Evolutionary conservation across 331 rosid species (phyloP).

Genomic region (Saraca asoca): DNA sequence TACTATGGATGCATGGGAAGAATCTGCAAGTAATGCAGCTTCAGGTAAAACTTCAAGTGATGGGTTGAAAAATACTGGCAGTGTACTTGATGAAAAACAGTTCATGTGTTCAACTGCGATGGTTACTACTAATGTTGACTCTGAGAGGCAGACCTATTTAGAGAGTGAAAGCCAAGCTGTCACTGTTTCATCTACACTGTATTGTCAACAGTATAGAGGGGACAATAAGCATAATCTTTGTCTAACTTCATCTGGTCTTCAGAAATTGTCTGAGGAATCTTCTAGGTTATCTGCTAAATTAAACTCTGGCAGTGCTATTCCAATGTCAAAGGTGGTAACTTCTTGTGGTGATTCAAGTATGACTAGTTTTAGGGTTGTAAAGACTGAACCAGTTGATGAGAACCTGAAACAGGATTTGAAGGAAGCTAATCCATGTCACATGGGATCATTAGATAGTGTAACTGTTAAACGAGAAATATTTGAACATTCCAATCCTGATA

Average conservation of each 20-base stretch:
- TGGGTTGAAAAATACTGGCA: constrained; percentile 33
- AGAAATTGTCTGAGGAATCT: constrained; percentile 32
- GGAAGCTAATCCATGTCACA: constrained; percentile 32
- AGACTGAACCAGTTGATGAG: constrained; percentile 72
- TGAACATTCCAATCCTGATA: constrained; percentile 37
- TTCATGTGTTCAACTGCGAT: constrained; percentile 33
- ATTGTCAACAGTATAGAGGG: constrained; percentile 36
- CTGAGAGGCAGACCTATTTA: constrained; percentile 33
- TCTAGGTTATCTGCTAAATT: constrained; percentile 42
- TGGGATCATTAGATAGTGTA: constrained; percentile 41
- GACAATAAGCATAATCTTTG: constrained; percentile 37
- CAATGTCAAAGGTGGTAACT: constrained; percentile 32
- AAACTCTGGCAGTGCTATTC: constrained; percentile 38
- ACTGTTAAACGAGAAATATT: constrained; percentile 41
- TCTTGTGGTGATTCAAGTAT: constrained; percentile 37
- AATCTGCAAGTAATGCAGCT: constrained; percentile 46
- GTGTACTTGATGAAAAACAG: constrained; percentile 36
- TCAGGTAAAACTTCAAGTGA: constrained; percentile 38
- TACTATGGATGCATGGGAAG: constrained; percentile 92
- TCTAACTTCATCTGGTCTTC: constrained; percentile 41
- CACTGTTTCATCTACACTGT: constrained; percentile 16
- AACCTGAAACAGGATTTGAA: constrained; percentile 41
- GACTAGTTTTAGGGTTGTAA: constrained; percentile 51
- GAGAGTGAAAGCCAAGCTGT: constrained; percentile 31
- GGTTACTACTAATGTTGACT: constrained; percentile 22